Evolutionary conservation across 2,329 filamentous ascomycete genomes (phyloP).

Genomic region (Penicillium sp.): DNA sequence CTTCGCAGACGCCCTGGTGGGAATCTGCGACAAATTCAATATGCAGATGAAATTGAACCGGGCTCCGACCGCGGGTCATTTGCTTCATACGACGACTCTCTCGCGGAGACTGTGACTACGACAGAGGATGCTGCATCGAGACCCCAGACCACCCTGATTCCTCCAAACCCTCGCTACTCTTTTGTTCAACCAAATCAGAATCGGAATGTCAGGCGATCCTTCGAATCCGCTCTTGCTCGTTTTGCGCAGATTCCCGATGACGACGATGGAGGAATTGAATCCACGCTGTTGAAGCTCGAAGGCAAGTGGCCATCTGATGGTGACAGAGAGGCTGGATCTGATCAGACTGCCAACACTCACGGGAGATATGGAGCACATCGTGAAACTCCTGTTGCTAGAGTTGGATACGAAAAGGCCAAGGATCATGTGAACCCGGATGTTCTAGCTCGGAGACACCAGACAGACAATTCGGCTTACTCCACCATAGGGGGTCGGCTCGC

Average conservation of each 20-base stretch:
- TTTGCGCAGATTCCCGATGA: constrained; percentile 88
- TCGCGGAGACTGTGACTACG: constrained; percentile 21
- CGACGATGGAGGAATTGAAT: constrained; percentile 84
- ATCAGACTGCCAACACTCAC: constrained; percentile 1
- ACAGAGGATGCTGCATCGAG: constrained; percentile 19
- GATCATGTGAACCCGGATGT: constrained; percentile 15
- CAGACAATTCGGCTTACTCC: constrained; percentile 26
- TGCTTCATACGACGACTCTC: constrained; percentile 33
- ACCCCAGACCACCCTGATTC: constrained; percentile 28
- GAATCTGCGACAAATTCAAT: constrained; percentile 67
- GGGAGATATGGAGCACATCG: background rate
- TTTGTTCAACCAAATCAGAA: constrained; percentile 54
- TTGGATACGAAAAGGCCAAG: constrained; percentile 6
- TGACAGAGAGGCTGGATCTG: constrained; percentile 8
- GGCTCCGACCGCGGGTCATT: constrained; percentile 36
- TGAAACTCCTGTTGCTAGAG: background rate
- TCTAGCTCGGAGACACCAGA: constrained; percentile 24
- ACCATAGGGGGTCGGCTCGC: constrained; percentile 27
- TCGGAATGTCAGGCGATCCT: constrained; percentile 64
- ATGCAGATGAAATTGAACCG: constrained; percentile 61
- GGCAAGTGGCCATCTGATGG: constrained; percentile 61
- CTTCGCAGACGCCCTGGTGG: constrained; percentile 73
- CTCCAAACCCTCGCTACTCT: constrained; percentile 39
- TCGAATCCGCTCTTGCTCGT: constrained; percentile 83
- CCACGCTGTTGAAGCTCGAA: constrained; percentile 88